Base-by-base conservation (phyloP, 2,329 filamentous ascomycete species). In the Penicillium freii region DNA sequence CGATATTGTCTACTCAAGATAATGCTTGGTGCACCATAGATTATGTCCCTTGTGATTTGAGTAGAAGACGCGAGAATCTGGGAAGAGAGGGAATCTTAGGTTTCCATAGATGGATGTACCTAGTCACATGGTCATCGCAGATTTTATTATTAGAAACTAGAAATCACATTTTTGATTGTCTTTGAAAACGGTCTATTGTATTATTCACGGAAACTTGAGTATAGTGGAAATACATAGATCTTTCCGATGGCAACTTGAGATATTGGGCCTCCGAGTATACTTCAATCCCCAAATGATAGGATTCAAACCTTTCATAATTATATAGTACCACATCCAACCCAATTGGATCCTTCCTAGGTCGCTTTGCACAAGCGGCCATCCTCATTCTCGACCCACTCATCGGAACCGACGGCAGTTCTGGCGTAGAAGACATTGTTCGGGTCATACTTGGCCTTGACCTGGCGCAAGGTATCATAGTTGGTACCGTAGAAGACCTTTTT, bases 381-480 rank as follows among this genome's bases (percentile, higher is more conserved):
- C 17, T 52, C 17, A 10, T 17, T 38, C 54, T 46, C 48, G 9
- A 21, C 25, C 54, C 54, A 56, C 25, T 51, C 54, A 5, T 56
- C 54, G 23, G 54, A 56, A 1, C 54, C 48, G 11, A 56, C 54
- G 19, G 48, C 48, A 5, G 54, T 56, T 17, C 19, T 19, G n/a
- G 67, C 71, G 39, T 71, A 74, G 52, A 76, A 73, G 25, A 75
- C 40, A 50, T 70, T 62, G 5, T 70, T 47, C 15, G 73, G 73
- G 57, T 78, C 76, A 52, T 74, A 77, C 55, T 72, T 71, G 5
- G 67, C 56, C 67, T 78, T 78, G 57, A 78, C 69, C 17, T 57
- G 33, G 25, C 67, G 60, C 23, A 77, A 59, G 2, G 57, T 61
- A 7, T 65, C 59, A 50, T 77, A 77, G 47, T 76, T 77, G 5